Evolutionary conservation across 345 rosid genomes (phyloP).

Genomic region (Cardamine resedifolia): DNA sequence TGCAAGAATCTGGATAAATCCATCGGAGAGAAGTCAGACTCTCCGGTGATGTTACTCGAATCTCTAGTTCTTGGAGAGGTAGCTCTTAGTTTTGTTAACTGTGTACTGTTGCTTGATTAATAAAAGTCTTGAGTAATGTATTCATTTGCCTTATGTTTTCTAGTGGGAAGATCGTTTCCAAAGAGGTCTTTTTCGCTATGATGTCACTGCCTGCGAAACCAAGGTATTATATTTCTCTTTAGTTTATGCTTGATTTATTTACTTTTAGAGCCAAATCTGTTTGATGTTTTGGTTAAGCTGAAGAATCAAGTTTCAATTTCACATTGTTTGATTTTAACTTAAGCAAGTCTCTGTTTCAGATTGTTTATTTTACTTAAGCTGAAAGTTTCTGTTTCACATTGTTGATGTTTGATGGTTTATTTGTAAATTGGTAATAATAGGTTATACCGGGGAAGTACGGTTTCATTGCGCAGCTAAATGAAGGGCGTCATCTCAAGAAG

Average conservation of each 20-base stretch:
- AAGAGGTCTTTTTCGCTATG: slow-evolving; percentile 93
- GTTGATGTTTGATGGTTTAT: neutral
- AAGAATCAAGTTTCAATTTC: neutral
- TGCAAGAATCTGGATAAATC: slow-evolving; percentile 52
- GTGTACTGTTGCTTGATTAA: neutral
- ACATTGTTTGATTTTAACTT: neutral
- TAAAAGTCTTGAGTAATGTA: neutral
- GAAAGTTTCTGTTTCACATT: neutral
- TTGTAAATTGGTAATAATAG: slow-evolving; percentile 39
- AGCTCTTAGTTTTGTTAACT: neutral
- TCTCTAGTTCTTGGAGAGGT: slow-evolving; percentile 86
- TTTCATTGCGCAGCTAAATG: slow-evolving; percentile 91
- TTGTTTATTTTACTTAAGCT: neutral
- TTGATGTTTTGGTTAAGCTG: neutral
- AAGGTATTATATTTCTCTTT: slow-evolving; percentile 48
- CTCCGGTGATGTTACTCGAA: slow-evolving; percentile 70
- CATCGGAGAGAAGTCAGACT: slow-evolving; percentile 37
- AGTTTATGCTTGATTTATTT: neutral
- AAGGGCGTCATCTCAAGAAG: slow-evolving; percentile 90
- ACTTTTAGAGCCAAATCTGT: neutral
- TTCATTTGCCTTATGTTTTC: slow-evolving; percentile 18
- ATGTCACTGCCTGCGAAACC: slow-evolving; percentile 93
- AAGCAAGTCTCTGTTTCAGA: neutral
- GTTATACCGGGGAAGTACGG: slow-evolving; percentile 86
- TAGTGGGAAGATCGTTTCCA: slow-evolving; percentile 97